phyloP scores from a whole-genome alignment of 202 grass and related monocot genomes.

The Cymbopogon flexuosus region DNA sequence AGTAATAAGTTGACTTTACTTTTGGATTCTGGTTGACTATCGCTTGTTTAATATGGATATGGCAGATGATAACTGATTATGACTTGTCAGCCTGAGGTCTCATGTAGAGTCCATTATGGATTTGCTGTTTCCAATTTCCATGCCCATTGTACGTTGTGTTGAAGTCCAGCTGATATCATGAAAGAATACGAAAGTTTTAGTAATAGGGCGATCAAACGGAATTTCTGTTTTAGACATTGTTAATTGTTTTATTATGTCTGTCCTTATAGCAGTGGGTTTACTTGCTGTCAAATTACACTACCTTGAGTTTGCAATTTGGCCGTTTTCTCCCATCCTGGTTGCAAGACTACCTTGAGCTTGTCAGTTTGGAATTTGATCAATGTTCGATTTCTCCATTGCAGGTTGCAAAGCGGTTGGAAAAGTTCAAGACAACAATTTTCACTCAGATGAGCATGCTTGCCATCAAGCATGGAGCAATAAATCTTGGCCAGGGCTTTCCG shows the following conservation, averaged over 20 bases:
- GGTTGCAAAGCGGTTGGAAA: conserved; percentile 87
- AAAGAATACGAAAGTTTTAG: not conserved
- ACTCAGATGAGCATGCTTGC: conserved; percentile 99
- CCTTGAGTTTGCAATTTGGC: conserved; percentile 16
- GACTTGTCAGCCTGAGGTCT: not conserved
- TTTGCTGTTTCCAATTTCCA: not conserved
- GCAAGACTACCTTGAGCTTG: conserved; percentile 33
- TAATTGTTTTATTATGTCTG: not conserved
- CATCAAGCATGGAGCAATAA: conserved; percentile 88
- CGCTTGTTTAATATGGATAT: not conserved
- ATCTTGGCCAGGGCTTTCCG: conserved; percentile 94
- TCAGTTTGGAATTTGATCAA: conserved; percentile 24
- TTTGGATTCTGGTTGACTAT: not conserved
- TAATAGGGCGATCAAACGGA: not conserved
- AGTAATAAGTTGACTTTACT: not conserved
- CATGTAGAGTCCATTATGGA: not conserved
- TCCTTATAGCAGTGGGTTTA: conserved; percentile 9
- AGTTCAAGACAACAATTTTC: conserved; percentile 97
- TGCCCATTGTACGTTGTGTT: not conserved
- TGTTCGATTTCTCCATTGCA: conserved; percentile 23
- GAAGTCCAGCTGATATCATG: conserved; percentile 6
- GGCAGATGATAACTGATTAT: not conserved
- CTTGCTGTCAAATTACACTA: not conserved
- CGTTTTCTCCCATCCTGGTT: conserved; percentile 35
- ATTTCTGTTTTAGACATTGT: not conserved